Percentiles rank a stretch among this genome's conserved stretches.
Conservation (phyloP, 1,284 basidiomycete genomes). For the Ustilago shanxiensis region DNA sequence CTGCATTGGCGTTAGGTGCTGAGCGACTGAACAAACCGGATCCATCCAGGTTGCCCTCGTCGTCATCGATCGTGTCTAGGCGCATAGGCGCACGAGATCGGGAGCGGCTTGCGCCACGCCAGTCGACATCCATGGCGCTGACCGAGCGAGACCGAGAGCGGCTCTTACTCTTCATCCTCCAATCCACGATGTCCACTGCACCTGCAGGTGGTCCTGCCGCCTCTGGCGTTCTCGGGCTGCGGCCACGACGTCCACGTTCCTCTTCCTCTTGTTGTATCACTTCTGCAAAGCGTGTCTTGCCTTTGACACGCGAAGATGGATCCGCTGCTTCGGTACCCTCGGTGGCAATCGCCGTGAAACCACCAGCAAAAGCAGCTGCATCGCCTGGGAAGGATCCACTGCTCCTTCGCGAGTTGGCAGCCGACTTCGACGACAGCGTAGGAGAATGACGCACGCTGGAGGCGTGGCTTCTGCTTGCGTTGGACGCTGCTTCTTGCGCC, state of each 20-base stretch:
- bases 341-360: constrained; percentile 45
- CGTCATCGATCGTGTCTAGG: constrained; percentile 50
- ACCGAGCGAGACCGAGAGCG: constrained; percentile 72
- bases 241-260: constrained; percentile 58
- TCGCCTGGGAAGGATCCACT: constrained; percentile 48
- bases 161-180: constrained; percentile 68
- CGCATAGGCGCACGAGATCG: constrained; percentile 82
- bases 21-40: constrained; percentile 52
- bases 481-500: constrained; percentile 31
- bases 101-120: constrained; percentile 90
- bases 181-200: constrained; percentile 65
- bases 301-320: constrained; percentile 63
- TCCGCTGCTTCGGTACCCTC: constrained; percentile 6
- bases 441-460: constrained; percentile 49
- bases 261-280: constrained; percentile 63
- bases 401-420: constrained; percentile 38
- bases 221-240: constrained; percentile 61
- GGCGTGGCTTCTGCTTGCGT: constrained; percentile 35
- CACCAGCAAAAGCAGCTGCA: constrained; percentile 16
- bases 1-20: constrained; percentile 39
- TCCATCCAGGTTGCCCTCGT: constrained; percentile 42
- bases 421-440: constrained; percentile 33
- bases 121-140: constrained; percentile 92
- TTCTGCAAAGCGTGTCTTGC: constrained; percentile 72
- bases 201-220: constrained; percentile 44